A percentile compares a stretch with the other conserved stretches of the same genome.
phyloP scores from a whole-genome alignment of 345 rosid species.

The Laguncularia racemosa region DNA sequence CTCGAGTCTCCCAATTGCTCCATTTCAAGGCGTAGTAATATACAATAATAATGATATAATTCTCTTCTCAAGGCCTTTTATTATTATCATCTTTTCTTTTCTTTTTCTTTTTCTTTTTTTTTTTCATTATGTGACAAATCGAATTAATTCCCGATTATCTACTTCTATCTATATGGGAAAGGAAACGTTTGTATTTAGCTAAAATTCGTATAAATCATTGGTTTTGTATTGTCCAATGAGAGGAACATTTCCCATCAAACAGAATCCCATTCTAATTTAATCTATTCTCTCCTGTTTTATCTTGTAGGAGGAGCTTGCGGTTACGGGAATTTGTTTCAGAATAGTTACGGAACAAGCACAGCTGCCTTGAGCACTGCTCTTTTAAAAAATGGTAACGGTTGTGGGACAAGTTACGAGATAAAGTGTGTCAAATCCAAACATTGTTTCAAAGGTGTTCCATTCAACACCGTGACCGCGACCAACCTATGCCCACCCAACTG shows the following conservation, averaged over 20 bases:
- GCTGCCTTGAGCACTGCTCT: constrained; percentile 62
- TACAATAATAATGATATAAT: no score
- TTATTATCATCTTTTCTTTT: no score
- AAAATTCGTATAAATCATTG: no score
- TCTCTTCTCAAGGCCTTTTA: no score
- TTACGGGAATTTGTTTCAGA: constrained; percentile 54
- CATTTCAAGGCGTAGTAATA: no score
- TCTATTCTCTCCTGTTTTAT: neutral
- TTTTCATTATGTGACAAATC: no score
- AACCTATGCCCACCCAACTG: constrained; percentile 85
- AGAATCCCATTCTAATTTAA: neutral
- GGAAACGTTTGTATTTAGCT: no score
- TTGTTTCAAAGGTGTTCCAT: constrained; percentile 34
- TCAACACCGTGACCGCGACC: constrained; percentile 62
- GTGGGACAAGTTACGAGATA: constrained; percentile 73
- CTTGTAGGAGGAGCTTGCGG: constrained; percentile 86
- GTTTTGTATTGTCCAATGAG: no score
- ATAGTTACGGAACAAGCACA: constrained; percentile 62
- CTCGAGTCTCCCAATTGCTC: no score
- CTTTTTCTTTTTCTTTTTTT: no score
- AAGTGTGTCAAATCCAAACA: constrained; percentile 44
- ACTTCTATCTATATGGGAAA: no score
- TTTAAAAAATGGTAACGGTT: constrained; percentile 66
- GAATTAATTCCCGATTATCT: no score
- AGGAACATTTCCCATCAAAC: neutral